A percentile compares a stretch with the other conserved stretches of the same genome.
Evolutionary conservation across 139 green algal genomes (phyloP).

Genomic region (Astrephomene gubernaculifera): DNA sequence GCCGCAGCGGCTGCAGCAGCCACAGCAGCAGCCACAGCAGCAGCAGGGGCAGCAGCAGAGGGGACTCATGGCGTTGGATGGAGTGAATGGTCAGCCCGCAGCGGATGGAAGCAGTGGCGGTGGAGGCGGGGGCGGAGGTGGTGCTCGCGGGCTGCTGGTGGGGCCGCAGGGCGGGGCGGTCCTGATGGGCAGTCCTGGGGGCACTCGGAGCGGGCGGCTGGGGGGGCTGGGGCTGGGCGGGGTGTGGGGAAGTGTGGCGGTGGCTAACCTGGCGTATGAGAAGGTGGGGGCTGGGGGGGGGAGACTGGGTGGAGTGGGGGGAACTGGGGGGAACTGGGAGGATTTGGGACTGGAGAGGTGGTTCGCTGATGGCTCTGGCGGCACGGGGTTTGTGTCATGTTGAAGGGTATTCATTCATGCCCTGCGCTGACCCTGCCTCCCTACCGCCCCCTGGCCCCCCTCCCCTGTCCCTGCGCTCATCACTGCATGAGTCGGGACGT

Average conservation of each 20-base stretch:
- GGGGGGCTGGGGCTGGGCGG: slow-evolving; percentile 22
- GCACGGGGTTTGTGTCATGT: no score
- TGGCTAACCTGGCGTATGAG: slow-evolving; percentile 40
- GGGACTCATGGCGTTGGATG: background rate
- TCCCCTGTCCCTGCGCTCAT: no score
- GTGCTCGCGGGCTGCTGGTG: background rate
- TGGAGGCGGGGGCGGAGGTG: background rate
- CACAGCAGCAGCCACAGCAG: background rate
- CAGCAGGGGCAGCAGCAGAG: background rate
- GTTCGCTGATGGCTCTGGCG: no score
- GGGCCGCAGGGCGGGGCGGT: background rate
- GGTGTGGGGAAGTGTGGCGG: slow-evolving; percentile 36
- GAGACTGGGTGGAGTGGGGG: background rate
- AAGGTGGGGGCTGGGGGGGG: background rate
- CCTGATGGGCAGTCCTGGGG: slow-evolving; percentile 19
- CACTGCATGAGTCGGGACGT: no score
- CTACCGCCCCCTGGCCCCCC: no score
- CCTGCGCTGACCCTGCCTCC: no score
- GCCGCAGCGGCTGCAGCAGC: background rate
- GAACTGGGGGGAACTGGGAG: background rate
- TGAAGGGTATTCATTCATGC: no score
- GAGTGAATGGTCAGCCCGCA: background rate
- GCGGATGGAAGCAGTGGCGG: background rate
- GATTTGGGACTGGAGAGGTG: background rate
- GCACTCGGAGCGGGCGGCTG: slow-evolving; percentile 4